Evolutionary conservation across 31 red algal species (phyloP), one percentile per base, ranked within the genome.

Genomic region (Asparagopsis taxiformis): DNA sequence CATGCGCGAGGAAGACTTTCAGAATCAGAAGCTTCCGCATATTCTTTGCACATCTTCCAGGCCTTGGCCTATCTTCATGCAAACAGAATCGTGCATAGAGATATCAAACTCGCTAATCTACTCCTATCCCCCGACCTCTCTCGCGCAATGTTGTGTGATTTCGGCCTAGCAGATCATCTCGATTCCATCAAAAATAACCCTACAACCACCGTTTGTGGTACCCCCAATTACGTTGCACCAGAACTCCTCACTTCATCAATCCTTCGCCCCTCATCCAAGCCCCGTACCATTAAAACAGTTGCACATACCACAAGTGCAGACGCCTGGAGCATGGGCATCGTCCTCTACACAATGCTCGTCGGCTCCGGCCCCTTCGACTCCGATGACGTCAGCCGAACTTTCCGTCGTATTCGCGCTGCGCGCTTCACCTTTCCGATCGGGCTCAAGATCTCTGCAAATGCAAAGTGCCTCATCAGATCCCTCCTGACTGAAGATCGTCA

Each of bases 321-420:
- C 60, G 30, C 56, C 1, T 89, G 74, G 74, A 72, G 65, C 21
- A 59, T 68, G 26, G 84, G 84, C 33, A 62, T 89, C 20, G 59
- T 89, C 19, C 29, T 89, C 26, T 89, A 89, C 46, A 80, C 41
- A 2, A 65, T 89, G 49, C 70, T 89, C 10, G 55, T 63, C 38
- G 84, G 84, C 31, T 79, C 67, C 11, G 74, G 74, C 16, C 84
- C 84, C 6, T 89, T 89, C 71, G 74, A 78, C 44, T 51, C 53
- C 23, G 48, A 62, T 11, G 62, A 41, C 28, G 28, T 80, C 2
- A 20, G 36, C 9, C 37, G 44, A 5, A 80, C 75, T 55, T 80
- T 80, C 53, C 38, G 30, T 32, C 25, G 62, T 17, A 80, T 80
- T 37, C 75, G 75, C 2, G 51, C 75, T 3, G 75, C 59, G 16